phyloP scores from a whole-genome alignment of 129 eudicot genomes.

The Artemisia tridentata region DNA sequence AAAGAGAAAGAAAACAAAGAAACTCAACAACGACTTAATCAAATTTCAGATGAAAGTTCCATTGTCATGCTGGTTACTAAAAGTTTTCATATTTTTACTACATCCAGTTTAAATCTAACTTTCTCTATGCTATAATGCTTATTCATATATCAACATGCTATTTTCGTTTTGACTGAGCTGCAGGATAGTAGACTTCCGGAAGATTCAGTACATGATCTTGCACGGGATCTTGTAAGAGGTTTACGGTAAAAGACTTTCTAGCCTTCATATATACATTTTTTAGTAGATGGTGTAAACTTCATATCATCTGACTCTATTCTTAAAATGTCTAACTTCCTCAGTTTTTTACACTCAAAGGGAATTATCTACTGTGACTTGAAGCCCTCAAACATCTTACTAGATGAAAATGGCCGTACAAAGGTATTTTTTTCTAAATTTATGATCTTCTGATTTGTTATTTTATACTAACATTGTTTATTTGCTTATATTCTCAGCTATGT shows the following conservation, averaged over 20 bases:
- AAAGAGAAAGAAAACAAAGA: too few relatives aligned
- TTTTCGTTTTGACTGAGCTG: slow-evolving; percentile 23
- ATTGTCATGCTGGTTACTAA: too few relatives aligned
- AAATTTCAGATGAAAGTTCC: too few relatives aligned
- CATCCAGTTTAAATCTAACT: too few relatives aligned
- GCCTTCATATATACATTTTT: slow-evolving; percentile 12
- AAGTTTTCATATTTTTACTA: too few relatives aligned
- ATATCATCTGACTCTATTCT: slow-evolving; percentile 23
- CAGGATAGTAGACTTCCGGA: slow-evolving; percentile 94
- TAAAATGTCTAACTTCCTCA: slow-evolving; percentile 29
- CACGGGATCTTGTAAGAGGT: slow-evolving; percentile 75
- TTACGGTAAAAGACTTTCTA: slow-evolving; percentile 62
- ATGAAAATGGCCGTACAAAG: slow-evolving; percentile 95
- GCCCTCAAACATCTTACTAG: slow-evolving; percentile 90
- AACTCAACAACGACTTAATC: too few relatives aligned
- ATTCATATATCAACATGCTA: neutral
- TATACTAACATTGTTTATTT: slow-evolving; percentile 12
- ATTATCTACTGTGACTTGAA: slow-evolving; percentile 88
- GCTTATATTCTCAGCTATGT: slow-evolving; percentile 59
- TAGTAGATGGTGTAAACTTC: slow-evolving; percentile 12
- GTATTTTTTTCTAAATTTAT: slow-evolving; percentile 35
- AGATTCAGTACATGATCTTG: slow-evolving; percentile 93
- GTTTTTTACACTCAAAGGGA: slow-evolving; percentile 92
- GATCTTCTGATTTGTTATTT: slow-evolving; percentile 4
- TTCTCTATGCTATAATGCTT: too few relatives aligned